Percentiles rank a stretch among this genome's conserved stretches.
These are phyloP conservation scores for Isatis tinctoria DNA, from an alignment of 345 rosid species.

Conservation along the genomic window DNA sequence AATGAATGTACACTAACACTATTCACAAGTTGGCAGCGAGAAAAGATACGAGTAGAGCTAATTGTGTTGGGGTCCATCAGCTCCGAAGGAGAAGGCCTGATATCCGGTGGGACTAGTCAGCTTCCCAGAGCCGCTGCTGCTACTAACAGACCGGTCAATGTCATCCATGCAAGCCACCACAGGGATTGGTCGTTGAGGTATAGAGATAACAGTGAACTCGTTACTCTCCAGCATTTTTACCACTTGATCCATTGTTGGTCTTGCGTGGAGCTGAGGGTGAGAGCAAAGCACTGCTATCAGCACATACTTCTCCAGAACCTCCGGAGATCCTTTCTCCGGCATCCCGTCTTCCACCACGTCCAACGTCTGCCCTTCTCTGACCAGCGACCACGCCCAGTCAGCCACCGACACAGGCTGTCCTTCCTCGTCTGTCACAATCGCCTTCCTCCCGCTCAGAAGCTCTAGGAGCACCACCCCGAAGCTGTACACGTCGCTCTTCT, in stretches of 20 bases:
- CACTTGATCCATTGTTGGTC: constrained; percentile 96
- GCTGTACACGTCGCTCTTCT: constrained; percentile 87
- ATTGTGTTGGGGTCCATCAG: constrained; percentile 23
- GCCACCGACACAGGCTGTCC: constrained; percentile 63
- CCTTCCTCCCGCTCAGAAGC: constrained; percentile 84
- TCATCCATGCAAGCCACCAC: constrained; percentile 62
- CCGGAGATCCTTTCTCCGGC: constrained; percentile 54
- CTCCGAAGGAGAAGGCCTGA: constrained; percentile 45
- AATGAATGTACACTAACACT: constrained; percentile 17
- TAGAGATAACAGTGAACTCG: constrained; percentile 57
- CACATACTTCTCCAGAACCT: constrained; percentile 77
- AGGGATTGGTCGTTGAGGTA: constrained; percentile 81
- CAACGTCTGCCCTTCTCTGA: constrained; percentile 50
- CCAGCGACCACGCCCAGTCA: constrained; percentile 94
- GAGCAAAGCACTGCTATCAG: constrained; percentile 78
- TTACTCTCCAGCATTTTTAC: constrained; percentile 91
- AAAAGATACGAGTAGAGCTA: neutral
- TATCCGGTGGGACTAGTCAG: constrained; percentile 61
- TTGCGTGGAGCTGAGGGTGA: constrained; percentile 78
- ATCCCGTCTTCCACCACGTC: constrained; percentile 79
- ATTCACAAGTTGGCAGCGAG: neutral
- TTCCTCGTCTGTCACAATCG: constrained; percentile 45
- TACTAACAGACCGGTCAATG: constrained; percentile 66
- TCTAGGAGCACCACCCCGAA: constrained; percentile 88
- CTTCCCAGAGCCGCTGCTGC: constrained; percentile 63